Conservation (phyloP, 495 filamentous ascomycete species). For the Aspergillus ellipticus region DNA sequence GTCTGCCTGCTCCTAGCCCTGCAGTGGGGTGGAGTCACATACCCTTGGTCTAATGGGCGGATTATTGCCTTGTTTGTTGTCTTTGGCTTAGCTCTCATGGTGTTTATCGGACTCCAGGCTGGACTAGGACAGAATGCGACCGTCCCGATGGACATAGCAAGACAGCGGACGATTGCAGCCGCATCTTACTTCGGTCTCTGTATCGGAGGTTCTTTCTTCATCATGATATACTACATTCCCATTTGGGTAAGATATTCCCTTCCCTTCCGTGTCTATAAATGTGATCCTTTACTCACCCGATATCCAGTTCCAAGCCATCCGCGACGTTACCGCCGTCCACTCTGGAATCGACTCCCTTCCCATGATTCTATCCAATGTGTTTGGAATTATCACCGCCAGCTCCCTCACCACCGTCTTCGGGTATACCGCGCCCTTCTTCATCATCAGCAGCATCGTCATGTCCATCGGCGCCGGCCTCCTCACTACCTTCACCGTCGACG, state of each 20-base stretch:
- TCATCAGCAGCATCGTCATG: constrained; percentile 49
- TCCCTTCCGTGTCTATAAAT: neutral
- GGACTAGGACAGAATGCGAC: constrained; percentile 45
- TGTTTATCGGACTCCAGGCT: constrained; percentile 45
- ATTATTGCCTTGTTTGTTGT: constrained; percentile 53
- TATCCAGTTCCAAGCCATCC: constrained; percentile 75
- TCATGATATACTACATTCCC: constrained; percentile 19
- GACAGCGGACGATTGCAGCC: constrained; percentile 47
- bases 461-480: constrained; percentile 61
- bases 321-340: constrained; percentile 24
- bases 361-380: constrained; percentile 42
- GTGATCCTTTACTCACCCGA: constrained; percentile 56
- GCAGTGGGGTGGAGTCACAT: constrained; percentile 56
- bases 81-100: constrained; percentile 37
- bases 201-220: constrained; percentile 26
- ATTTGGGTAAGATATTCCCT: neutral
- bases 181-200: constrained; percentile 36
- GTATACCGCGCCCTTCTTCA: constrained; percentile 63
- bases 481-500: constrained; percentile 53
- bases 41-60: constrained; percentile 48
- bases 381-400: constrained; percentile 47
- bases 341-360: constrained; percentile 39
- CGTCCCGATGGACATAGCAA: constrained; percentile 53
- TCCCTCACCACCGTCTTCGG: constrained; percentile 40
- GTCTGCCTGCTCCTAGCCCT: constrained; percentile 55